Percentiles rank a stretch among this genome's conserved stretches.
phyloP scores from a whole-genome alignment of 331 rosid genomes.

The Phaseolus coccineus region DNA sequence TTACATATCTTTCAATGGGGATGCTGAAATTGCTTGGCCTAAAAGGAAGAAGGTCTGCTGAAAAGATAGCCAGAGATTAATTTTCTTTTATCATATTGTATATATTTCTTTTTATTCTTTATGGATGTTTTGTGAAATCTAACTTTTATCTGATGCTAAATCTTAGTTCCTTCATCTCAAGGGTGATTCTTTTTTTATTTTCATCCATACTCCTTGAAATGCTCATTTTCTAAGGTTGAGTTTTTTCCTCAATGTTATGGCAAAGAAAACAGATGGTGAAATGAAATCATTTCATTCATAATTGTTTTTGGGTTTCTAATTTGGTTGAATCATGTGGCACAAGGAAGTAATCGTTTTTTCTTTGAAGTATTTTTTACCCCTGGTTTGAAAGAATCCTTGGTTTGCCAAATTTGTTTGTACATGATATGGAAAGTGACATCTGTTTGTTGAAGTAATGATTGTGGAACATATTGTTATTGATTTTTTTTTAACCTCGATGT shows the following conservation, averaged over 20 bases:
- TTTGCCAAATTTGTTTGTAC: neutral
- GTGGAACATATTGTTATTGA: slow-evolving; percentile 20
- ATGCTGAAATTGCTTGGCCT: slow-evolving; percentile 91
- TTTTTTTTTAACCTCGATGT: slow-evolving; percentile 28
- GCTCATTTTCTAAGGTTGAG: slow-evolving; percentile 29
- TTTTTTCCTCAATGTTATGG: slow-evolving; percentile 28
- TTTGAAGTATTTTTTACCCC: slow-evolving; percentile 17
- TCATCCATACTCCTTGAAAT: slow-evolving; percentile 14
- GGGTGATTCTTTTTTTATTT: slow-evolving; percentile 17
- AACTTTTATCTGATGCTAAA: slow-evolving; percentile 35
- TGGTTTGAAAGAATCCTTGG: slow-evolving; percentile 12
- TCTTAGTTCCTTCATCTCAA: slow-evolving; percentile 30
- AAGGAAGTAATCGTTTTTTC: neutral
- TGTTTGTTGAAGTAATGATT: slow-evolving; percentile 33
- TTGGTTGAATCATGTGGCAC: slow-evolving; percentile 27
- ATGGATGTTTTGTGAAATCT: slow-evolving; percentile 24
- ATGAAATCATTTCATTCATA: slow-evolving; percentile 30
- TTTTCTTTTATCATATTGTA: slow-evolving; percentile 27
- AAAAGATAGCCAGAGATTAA: slow-evolving; percentile 38
- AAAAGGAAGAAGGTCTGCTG: slow-evolving; percentile 89
- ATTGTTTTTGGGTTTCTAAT: slow-evolving; percentile 33
- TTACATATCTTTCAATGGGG: slow-evolving; percentile 96
- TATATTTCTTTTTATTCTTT: slow-evolving; percentile 31
- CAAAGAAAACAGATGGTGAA: neutral
- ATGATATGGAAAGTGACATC: slow-evolving; percentile 31